These are phyloP conservation scores for Acrodontium crateriforme DNA, from an alignment of 2,329 filamentous ascomycete genomes.

Conservation along the genomic window DNA sequence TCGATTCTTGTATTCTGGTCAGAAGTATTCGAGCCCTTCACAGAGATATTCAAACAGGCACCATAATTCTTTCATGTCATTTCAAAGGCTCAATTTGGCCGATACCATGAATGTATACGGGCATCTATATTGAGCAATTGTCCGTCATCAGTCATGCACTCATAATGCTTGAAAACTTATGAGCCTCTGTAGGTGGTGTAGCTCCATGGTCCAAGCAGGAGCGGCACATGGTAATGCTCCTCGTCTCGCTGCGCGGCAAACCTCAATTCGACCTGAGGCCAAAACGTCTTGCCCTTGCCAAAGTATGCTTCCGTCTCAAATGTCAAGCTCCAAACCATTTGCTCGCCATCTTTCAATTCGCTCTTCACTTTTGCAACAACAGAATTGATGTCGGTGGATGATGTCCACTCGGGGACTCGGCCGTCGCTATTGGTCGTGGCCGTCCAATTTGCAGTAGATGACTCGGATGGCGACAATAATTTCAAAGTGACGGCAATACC, in stretches of 20 bases:
- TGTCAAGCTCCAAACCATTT: conserved; percentile 51
- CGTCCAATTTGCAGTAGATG: conserved; percentile 38
- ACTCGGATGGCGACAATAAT: conserved; percentile 22
- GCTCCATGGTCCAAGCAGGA: conserved; percentile 63
- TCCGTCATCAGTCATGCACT: too few species aligned
- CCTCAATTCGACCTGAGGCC: conserved; percentile 41
- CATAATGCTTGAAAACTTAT: too few species aligned
- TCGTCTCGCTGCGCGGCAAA: conserved; percentile 33
- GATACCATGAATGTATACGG: too few species aligned
- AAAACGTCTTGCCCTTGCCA: conserved; percentile 44
- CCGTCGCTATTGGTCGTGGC: conserved; percentile 65
- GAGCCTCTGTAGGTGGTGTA: conserved; percentile 74
- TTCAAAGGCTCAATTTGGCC: too few species aligned
- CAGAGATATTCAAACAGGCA: too few species aligned
- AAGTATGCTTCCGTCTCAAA: conserved; percentile 66
- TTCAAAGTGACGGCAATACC: conserved; percentile 54
- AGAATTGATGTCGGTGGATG: conserved; percentile 25
- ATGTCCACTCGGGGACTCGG: conserved; percentile 55
- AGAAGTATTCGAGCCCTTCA: too few species aligned
- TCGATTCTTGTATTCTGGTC: too few species aligned
- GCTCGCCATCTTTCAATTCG: conserved; percentile 19
- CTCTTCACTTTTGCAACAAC: conserved; percentile 23
- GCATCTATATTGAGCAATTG: too few species aligned
- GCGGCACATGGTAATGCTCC: conserved; percentile 67
- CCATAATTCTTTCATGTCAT: too few species aligned